phyloP scores from a whole-genome alignment of 352 stramenopile genomes.

The Phytophthora syringae region DNA sequence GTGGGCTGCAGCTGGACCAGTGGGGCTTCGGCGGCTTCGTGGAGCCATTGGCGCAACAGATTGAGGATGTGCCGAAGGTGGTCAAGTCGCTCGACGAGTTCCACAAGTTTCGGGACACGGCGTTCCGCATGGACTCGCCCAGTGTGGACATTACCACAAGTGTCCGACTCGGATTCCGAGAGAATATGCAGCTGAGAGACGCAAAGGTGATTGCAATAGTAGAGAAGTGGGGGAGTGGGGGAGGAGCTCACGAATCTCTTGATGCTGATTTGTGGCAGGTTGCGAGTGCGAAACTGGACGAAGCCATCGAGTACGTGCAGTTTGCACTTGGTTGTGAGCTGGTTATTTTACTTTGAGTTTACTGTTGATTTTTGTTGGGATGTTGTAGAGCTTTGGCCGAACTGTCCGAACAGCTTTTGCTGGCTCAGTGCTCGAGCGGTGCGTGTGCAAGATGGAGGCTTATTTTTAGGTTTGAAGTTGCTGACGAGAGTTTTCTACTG shows the following conservation, averaged over 20 bases:
- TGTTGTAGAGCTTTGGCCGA: conserved; percentile 58
- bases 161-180: conserved; percentile 54
- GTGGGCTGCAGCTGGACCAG: conserved; percentile 58
- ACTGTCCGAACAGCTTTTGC: conserved; percentile 66
- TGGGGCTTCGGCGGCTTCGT: conserved; percentile 69
- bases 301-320: conserved; percentile 62
- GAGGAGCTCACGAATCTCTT: conserved; percentile 4
- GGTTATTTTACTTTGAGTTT: too few species aligned
- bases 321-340: too few species aligned
- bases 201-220: conserved; percentile 41
- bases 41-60: conserved; percentile 25
- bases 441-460: conserved; percentile 1
- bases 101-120: conserved; percentile 44
- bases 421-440: conserved; percentile 82
- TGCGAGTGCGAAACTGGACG: conserved; percentile 62
- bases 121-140: conserved; percentile 37
- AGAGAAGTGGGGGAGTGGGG: not conserved
- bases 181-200: conserved; percentile 45
- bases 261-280: conserved; percentile 22
- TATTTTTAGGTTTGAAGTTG: not conserved
- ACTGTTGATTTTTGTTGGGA: too few species aligned
- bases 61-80: conserved; percentile 18
- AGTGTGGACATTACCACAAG: conserved; percentile 42
- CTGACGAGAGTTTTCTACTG: conserved; percentile 2
- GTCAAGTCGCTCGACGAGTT: conserved; percentile 56